phyloP scores from a whole-genome alignment of 2,329 filamentous ascomycete species.

The Pseudohalonectria lignicola region DNA sequence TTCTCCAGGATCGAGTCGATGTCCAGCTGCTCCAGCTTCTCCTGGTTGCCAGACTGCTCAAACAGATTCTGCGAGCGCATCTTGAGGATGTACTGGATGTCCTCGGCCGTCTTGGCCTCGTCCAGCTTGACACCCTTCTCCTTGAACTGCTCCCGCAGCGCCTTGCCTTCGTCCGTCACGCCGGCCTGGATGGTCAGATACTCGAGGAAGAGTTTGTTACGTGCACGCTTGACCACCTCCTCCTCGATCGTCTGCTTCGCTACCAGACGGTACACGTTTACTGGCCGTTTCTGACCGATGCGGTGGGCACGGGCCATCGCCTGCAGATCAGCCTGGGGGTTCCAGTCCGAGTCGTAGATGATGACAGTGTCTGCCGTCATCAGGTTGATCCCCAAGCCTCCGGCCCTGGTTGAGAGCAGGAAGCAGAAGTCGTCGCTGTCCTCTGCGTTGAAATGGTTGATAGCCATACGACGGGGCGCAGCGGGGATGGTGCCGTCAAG shows the following conservation, averaged over 20 bases:
- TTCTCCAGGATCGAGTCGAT: constrained; percentile 96
- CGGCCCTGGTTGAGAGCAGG: constrained; percentile 84
- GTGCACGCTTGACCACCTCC: constrained; percentile 88
- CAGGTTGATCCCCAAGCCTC: constrained; percentile 95
- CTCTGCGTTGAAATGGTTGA: constrained; percentile 97
- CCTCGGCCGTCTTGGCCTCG: constrained; percentile 82
- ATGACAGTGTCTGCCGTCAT: constrained; percentile 99
- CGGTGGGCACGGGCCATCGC: constrained; percentile 97
- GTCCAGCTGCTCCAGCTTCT: constrained; percentile 91
- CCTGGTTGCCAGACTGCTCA: constrained; percentile 91
- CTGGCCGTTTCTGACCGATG: constrained; percentile 91
- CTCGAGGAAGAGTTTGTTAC: constrained; percentile 94
- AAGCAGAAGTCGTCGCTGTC: constrained; percentile 96
- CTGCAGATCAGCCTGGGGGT: constrained; percentile 93
- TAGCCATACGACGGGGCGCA: constrained; percentile 78
- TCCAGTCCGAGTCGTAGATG: constrained; percentile 98
- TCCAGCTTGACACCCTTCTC: constrained; percentile 64
- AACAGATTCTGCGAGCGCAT: constrained; percentile 99
- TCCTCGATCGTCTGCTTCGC: constrained; percentile 98
- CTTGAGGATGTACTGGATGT: constrained; percentile 94
- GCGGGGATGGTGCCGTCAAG: constrained; percentile 92
- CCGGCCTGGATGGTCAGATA: constrained; percentile 96
- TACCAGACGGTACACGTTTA: constrained; percentile 91
- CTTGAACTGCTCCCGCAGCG: constrained; percentile 61
- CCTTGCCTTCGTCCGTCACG: constrained; percentile 89